Evolutionary conservation across 2,329 filamentous ascomycete species (phyloP), one percentile per base, ranked within the genome.

Genomic region (Zalaria obscura): DNA sequence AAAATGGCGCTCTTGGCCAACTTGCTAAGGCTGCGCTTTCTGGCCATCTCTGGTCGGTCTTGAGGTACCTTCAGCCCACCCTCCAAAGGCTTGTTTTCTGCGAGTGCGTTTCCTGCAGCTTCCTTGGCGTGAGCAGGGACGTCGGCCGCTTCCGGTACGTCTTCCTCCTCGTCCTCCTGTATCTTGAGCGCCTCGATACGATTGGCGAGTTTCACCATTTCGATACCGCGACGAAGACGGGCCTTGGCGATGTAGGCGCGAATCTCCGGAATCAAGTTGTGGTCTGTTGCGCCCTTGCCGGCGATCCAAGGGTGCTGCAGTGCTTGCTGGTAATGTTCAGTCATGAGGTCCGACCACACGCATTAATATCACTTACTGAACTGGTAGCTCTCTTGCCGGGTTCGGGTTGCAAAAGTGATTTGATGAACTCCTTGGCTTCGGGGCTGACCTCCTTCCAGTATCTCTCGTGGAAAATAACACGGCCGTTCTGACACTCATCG

Each of bases 381-480:
- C 85, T 93, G 1, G 81, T 81, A 53, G 78, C 79, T 52, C 93
- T 80, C 52, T 83, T 74, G 38, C 78, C 73, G 2, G 87, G 82
- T 50, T 85, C 74, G 3, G 87, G 78, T 51, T 89, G 80, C 45
- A 98, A 73, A 26, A 98, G 73, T 43, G 70, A 68, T 46, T 81
- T 67, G 64, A 98, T 96, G 60, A 98, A 98, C 50, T 89, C 78
- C 67, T 96, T 98, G 50, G 88, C 91, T 51, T 96, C 88, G 39
- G 83, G 72, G 59, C 88, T 95, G 54, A 98, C 91, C 52, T 95
- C 91, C 60, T 87, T 91, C 91, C 91, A 98, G 67, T 96, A 98
- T 43, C 89, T 78, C 59, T 95, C 88, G 61, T 98, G 91, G 75
- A 96, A 98, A 41, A 94, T 75, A 45, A 98, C 83, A 39, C 79